Conservation (phyloP, 495 filamentous ascomycete species). For the Lophiotrema nucula region DNA sequence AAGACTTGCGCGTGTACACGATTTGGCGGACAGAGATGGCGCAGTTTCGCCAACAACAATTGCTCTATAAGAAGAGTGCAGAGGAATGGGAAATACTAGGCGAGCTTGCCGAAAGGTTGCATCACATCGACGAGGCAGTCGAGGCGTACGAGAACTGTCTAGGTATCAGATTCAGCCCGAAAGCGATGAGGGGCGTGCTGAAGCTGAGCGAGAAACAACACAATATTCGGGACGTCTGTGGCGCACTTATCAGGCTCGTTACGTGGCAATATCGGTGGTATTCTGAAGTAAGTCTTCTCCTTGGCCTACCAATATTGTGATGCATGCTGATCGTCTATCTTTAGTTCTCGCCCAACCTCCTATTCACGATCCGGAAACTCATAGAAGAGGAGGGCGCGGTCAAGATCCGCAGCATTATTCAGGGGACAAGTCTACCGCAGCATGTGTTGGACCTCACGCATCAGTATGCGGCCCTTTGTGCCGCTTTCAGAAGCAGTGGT, state of each 20-base stretch:
- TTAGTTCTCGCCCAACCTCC: slow-evolving; percentile 87
- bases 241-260: slow-evolving; percentile 78
- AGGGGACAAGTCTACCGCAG: slow-evolving; percentile 90
- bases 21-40: slow-evolving; percentile 99
- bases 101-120: slow-evolving; percentile 84
- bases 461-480: slow-evolving; percentile 91
- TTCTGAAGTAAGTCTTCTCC: slow-evolving; percentile 64
- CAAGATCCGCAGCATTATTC: slow-evolving; percentile 94
- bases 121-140: slow-evolving; percentile 82
- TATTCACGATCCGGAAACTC: slow-evolving; percentile 80
- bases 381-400: slow-evolving; percentile 98
- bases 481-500: slow-evolving; percentile 89
- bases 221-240: slow-evolving; percentile 72
- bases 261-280: slow-evolving; percentile 99
- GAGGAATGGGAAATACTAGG: slow-evolving; percentile 99
- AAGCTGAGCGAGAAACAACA: slow-evolving; percentile 70
- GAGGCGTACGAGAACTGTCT: slow-evolving; percentile 90
- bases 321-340: not conserved
- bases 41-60: slow-evolving; percentile 81
- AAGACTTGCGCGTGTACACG: slow-evolving; percentile 95
- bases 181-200: slow-evolving; percentile 81
- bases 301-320: not conserved
- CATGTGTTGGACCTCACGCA: slow-evolving; percentile 91
- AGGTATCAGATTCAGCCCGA: slow-evolving; percentile 78
- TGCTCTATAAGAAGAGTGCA: slow-evolving; percentile 90